phyloP scores from a whole-genome alignment of 768 basidiomycete genomes.

The Amanita pallidorosea region DNA sequence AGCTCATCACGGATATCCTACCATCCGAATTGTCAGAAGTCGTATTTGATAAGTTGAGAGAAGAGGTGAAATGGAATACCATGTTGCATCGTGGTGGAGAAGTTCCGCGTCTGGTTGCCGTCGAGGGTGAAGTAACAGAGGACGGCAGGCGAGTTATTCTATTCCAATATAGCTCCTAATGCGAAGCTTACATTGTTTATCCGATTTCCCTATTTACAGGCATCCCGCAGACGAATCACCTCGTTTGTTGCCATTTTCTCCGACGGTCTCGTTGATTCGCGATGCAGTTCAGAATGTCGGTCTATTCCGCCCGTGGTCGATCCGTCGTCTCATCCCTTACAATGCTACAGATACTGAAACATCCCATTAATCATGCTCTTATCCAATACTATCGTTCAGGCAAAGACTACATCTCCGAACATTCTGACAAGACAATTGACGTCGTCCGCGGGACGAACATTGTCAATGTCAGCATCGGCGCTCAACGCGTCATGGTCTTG shows the following conservation, averaged over 20 bases:
- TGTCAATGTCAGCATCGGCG: slow-evolving; percentile 75
- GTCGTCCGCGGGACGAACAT: slow-evolving; percentile 63
- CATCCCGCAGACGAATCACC: slow-evolving; percentile 78
- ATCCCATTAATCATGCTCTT: slow-evolving; percentile 75
- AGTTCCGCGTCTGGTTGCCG: slow-evolving; percentile 25
- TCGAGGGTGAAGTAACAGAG: slow-evolving; percentile 22
- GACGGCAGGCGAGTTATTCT: slow-evolving; percentile 26
- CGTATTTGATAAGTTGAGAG: slow-evolving; percentile 46
- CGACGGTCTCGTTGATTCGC: slow-evolving; percentile 57
- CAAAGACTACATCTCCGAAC: slow-evolving; percentile 76
- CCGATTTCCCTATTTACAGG: slow-evolving; percentile 64
- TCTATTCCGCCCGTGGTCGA: background rate
- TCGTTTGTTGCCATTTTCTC: slow-evolving; percentile 52
- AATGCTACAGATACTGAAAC: slow-evolving; percentile 25
- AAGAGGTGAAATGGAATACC: slow-evolving; percentile 61
- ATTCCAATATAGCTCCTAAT: background rate
- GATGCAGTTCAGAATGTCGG: slow-evolving; percentile 44
- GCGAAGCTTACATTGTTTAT: background rate
- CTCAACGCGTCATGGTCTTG: slow-evolving; percentile 69
- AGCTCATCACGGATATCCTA: slow-evolving; percentile 46
- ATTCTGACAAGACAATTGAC: slow-evolving; percentile 83
- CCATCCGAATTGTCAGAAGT: slow-evolving; percentile 41
- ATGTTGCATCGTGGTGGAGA: slow-evolving; percentile 78
- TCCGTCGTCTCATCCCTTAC: background rate
- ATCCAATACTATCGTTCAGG: slow-evolving; percentile 76